Evolutionary conservation across 2,329 filamentous ascomycete genomes (phyloP).

Genomic region (Paramyrothecium roridum): DNA sequence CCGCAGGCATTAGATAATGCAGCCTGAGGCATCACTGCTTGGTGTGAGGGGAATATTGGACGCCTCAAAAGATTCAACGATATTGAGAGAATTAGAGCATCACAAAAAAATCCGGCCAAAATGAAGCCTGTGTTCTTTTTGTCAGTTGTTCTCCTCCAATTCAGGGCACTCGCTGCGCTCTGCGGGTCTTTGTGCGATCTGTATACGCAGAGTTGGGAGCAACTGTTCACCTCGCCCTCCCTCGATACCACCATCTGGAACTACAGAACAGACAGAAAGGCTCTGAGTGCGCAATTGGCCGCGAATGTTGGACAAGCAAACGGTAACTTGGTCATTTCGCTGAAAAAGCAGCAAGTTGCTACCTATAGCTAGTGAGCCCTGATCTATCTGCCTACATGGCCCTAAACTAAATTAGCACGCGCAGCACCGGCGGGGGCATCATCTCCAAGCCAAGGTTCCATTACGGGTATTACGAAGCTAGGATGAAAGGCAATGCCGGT

Average conservation of each 20-base stretch:
- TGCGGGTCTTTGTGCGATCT: neutral
- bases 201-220: neutral
- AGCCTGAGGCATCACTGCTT: neutral
- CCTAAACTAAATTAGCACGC: neutral
- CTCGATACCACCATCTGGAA: slow-evolving; percentile 1
- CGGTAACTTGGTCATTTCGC: neutral
- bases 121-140: neutral
- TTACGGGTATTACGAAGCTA: neutral
- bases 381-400: neutral
- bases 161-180: neutral
- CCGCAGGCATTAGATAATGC: too few species aligned
- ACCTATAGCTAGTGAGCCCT: neutral
- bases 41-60: neutral
- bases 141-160: neutral
- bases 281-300: slow-evolving; percentile 1
- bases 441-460: neutral
- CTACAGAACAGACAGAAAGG: slow-evolving; percentile 2
- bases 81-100: neutral
- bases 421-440: neutral
- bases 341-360: slow-evolving; percentile 1
- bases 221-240: neutral
- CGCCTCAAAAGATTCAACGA: neutral
- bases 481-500: neutral
- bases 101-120: neutral
- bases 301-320: slow-evolving; percentile 1